Conservation (phyloP, 2,329 filamentous ascomycete genomes). For the Clonostachys sp. region DNA sequence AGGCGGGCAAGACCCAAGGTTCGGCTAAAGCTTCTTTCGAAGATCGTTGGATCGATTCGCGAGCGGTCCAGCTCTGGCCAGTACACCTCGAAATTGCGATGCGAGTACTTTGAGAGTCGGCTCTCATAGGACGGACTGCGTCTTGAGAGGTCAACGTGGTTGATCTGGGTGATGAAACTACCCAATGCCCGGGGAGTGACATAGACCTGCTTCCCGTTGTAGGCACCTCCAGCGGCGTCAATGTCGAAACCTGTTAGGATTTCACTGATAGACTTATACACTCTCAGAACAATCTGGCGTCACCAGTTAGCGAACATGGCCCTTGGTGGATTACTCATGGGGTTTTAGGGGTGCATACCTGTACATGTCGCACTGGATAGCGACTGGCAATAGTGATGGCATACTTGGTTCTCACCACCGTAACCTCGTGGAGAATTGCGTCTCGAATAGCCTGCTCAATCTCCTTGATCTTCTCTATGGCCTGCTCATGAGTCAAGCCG, state of each 20-base stretch:
- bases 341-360: constrained; percentile 27
- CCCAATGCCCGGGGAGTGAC: constrained; percentile 71
- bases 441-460: constrained; percentile 75
- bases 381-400: constrained; percentile 82
- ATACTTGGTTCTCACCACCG: constrained; percentile 80
- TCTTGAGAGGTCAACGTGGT: constrained; percentile 73
- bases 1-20: constrained; percentile 75
- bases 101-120: constrained; percentile 79
- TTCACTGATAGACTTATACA: constrained; percentile 80
- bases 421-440: constrained; percentile 76
- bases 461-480: constrained; percentile 76
- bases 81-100: constrained; percentile 78
- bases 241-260: constrained; percentile 88
- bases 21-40: constrained; percentile 72
- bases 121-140: constrained; percentile 86
- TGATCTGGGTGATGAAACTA: constrained; percentile 78
- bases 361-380: constrained; percentile 78
- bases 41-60: constrained; percentile 81
- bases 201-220: constrained; percentile 76
- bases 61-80: constrained; percentile 72
- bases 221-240: constrained; percentile 77
- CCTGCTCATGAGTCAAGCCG: constrained; percentile 71
- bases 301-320: not conserved
- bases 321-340: too few relatives aligned
- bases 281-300: constrained; percentile 69